phyloP scores from a whole-genome alignment of 164 flowering plant genomes.

The Taxillus chinensis region DNA sequence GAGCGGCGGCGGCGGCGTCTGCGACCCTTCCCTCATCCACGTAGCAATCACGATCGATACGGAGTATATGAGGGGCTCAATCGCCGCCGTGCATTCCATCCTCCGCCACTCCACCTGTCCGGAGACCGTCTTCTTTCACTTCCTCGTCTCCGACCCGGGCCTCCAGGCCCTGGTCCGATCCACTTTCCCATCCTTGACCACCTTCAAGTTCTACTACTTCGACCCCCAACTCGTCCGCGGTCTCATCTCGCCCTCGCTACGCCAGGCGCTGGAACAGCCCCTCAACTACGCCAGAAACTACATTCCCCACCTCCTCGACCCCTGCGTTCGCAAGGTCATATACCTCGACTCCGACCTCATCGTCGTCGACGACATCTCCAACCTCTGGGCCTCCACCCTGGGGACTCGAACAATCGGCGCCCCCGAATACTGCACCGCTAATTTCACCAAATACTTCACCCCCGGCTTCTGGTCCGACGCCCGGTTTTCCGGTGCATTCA shows the following conservation, averaged over 20 bases:
- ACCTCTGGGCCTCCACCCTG: slow-evolving; percentile 58
- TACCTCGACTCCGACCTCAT: slow-evolving; percentile 87
- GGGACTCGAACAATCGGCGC: slow-evolving; percentile 67
- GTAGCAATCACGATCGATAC: slow-evolving; percentile 83
- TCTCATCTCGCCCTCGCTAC: slow-evolving; percentile 66
- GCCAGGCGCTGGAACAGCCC: slow-evolving; percentile 87
- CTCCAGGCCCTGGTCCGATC: slow-evolving; percentile 53
- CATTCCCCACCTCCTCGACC: slow-evolving; percentile 59
- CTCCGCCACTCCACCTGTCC: slow-evolving; percentile 70
- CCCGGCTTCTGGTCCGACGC: slow-evolving; percentile 45
- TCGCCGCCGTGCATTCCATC: slow-evolving; percentile 86
- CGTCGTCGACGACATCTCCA: slow-evolving; percentile 67
- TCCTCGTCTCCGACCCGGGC: slow-evolving; percentile 48
- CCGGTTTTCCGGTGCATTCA: slow-evolving; percentile 34
- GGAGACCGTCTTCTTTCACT: slow-evolving; percentile 72
- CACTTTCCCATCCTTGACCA: slow-evolving; percentile 56
- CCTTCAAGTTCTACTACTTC: slow-evolving; percentile 68
- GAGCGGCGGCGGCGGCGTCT: slow-evolving; percentile 22
- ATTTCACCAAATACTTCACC: slow-evolving; percentile 81
- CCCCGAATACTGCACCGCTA: slow-evolving; percentile 92
- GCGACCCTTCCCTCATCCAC: slow-evolving; percentile 74
- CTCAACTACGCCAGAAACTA: slow-evolving; percentile 84
- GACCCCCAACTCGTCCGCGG: slow-evolving; percentile 48
- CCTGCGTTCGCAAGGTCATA: slow-evolving; percentile 60
- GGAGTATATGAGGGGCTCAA: slow-evolving; percentile 78